A percentile compares a stretch with the other conserved stretches of the same genome.
Evolutionary conservation across 371 early-diverging fungal species (phyloP).

Genomic region (Astathelohania contejeani): DNA sequence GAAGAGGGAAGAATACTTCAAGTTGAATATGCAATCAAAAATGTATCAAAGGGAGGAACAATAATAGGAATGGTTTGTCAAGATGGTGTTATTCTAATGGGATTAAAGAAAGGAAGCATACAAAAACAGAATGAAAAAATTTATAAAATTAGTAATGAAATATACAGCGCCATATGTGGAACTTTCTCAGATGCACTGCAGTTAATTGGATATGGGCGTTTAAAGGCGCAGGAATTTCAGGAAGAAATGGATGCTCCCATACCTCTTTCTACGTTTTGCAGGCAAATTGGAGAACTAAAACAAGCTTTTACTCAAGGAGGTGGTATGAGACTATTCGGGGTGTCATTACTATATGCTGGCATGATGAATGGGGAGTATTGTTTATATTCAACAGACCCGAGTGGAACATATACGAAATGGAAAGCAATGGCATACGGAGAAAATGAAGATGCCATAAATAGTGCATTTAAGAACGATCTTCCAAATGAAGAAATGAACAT

Average conservation of each 20-base stretch:
- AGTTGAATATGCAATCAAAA: constrained; percentile 98
- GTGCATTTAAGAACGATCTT: constrained; percentile 27
- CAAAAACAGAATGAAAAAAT: constrained; percentile 69
- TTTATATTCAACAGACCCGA: constrained; percentile 89
- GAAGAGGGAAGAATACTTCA: constrained; percentile 81
- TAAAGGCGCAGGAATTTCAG: constrained; percentile 71
- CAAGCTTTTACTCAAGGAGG: constrained; percentile 95
- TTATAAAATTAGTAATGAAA: constrained; percentile 60
- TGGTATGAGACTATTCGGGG: constrained; percentile 93
- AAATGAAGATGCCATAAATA: constrained; percentile 40
- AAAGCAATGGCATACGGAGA: constrained; percentile 87
- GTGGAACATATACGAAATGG: constrained; percentile 93
- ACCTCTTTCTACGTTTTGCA: constrained; percentile 76
- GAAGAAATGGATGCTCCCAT: constrained; percentile 69
- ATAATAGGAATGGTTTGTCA: constrained; percentile 67
- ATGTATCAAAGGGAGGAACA: constrained; percentile 87
- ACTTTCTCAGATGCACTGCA: constrained; percentile 88
- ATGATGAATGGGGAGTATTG: constrained; percentile 74
- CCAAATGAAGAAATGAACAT: constrained; percentile 12
- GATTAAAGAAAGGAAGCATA: constrained; percentile 74
- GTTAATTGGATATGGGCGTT: constrained; percentile 70
- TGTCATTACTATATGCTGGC: constrained; percentile 86
- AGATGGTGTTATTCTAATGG: constrained; percentile 86
- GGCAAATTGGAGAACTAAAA: constrained; percentile 76
- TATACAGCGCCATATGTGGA: constrained; percentile 88